Conservation (phyloP, 352 stramenopile genomes). For the Phytophthora cajani region DNA sequence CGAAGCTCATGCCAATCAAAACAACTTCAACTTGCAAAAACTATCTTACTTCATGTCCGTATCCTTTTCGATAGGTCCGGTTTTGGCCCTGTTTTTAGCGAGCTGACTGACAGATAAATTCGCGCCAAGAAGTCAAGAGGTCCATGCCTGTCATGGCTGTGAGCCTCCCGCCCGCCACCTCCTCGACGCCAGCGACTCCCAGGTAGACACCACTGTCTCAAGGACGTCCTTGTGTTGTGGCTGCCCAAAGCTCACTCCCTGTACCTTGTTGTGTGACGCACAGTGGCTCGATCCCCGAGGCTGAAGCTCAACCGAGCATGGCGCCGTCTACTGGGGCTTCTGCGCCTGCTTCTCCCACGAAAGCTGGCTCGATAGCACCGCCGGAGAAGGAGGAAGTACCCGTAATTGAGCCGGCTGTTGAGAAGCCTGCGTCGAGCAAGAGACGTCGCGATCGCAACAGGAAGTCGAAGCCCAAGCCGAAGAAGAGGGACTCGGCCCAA, state of each 20-base stretch:
- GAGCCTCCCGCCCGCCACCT: constrained; percentile 26
- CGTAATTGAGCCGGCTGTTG: neutral
- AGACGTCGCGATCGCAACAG: constrained; percentile 37
- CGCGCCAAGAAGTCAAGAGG: constrained; percentile 23
- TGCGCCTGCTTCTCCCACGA: constrained; percentile 10
- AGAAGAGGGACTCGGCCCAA: constrained; percentile 36
- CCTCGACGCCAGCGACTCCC: constrained; percentile 19
- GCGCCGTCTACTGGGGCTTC: constrained; percentile 16
- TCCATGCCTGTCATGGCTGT: constrained; percentile 38
- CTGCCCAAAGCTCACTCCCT: constrained; percentile 1
- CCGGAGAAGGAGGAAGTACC: constrained; percentile 8
- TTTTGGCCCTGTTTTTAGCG: constrained; percentile 21
- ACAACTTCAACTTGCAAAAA: constrained; percentile 26
- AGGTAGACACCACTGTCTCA: constrained; percentile 5
- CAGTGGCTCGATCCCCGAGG: constrained; percentile 27
- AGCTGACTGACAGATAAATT: constrained; percentile 23
- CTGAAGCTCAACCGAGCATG: constrained; percentile 20
- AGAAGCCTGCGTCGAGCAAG: constrained; percentile 16
- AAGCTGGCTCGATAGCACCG: constrained; percentile 10
- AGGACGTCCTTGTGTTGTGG: neutral
- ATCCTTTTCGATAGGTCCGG: constrained; percentile 22
- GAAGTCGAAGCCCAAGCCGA: constrained; percentile 34
- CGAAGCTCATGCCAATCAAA: constrained; percentile 10
- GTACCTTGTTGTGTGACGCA: constrained; percentile 2
- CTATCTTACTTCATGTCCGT: constrained; percentile 20